Conservation (phyloP, 1,284 basidiomycete species). For the Phellopilus nigrolimitatus region DNA sequence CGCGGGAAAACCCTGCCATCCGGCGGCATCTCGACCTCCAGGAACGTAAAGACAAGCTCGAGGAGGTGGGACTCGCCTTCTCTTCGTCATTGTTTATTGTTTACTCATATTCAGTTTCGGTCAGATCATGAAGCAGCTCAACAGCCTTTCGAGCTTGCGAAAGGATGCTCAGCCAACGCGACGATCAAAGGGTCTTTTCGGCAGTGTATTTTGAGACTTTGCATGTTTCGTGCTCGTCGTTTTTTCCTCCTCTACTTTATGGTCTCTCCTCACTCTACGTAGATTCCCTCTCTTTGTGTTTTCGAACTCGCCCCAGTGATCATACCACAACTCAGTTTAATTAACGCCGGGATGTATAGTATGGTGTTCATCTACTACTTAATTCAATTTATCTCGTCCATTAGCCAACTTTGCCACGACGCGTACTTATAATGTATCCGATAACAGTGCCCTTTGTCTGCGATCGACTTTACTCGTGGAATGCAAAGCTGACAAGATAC, state of each 20-base stretch:
- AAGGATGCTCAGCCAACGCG: conserved; percentile 69
- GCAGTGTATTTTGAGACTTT: conserved; percentile 51
- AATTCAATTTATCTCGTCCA: background rate
- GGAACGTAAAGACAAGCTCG: conserved; percentile 96
- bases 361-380: background rate
- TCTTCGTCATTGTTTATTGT: background rate
- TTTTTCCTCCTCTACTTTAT: conserved; percentile 1
- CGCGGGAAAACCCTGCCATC: conserved; percentile 89
- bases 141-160: conserved; percentile 78
- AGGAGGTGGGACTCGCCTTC: conserved; percentile 57
- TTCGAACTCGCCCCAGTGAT: conserved; percentile 12
- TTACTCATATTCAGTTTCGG: conserved; percentile 12
- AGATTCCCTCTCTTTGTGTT: conserved; percentile 1
- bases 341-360: conserved; percentile 9
- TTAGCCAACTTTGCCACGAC: background rate
- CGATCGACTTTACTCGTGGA: background rate
- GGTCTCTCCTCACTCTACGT: conserved; percentile 9
- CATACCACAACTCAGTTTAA: conserved; percentile 3
- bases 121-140: conserved; percentile 87
- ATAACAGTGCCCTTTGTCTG: background rate
- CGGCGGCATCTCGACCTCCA: conserved; percentile 91
- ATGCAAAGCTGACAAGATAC: background rate
- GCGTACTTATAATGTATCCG: background rate
- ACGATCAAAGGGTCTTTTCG: conserved; percentile 69
- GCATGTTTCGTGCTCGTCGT: background rate